Conservation (phyloP, 257 asterid genomes). For the Lithospermum erythrorhizon region DNA sequence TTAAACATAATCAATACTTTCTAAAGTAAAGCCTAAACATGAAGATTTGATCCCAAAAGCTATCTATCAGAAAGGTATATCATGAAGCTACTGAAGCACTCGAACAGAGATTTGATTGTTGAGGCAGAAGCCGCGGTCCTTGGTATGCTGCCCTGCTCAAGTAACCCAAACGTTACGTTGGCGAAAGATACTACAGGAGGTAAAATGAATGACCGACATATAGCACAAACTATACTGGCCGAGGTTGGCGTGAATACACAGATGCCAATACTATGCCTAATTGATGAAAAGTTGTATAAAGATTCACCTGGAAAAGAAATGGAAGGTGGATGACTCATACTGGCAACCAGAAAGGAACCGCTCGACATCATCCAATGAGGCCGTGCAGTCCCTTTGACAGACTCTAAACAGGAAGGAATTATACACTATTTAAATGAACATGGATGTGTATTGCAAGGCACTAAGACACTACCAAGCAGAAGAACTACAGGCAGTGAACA, state of each 20-base stretch:
- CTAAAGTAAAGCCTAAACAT: too few relatives aligned
- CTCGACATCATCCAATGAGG: conserved; percentile 69
- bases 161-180: too few relatives aligned
- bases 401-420: conserved; percentile 25
- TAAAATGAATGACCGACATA: neutral
- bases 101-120: conserved; percentile 50
- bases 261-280: neutral
- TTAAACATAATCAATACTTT: too few relatives aligned
- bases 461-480: neutral
- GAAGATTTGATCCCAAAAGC: too few relatives aligned
- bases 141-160: conserved; percentile 20
- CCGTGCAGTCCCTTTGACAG: conserved; percentile 61
- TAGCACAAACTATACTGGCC: neutral
- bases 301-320: conserved; percentile 35
- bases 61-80: neutral
- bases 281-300: conserved; percentile 1
- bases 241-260: neutral
- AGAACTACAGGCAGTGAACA: neutral
- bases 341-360: conserved; percentile 79
- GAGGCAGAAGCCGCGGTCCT: conserved; percentile 64
- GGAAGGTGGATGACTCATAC: conserved; percentile 43
- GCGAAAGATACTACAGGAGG: neutral
- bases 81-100: conserved; percentile 41
- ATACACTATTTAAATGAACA: neutral
- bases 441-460: neutral